Conservation (phyloP, 1,139 yeast species). For the Lodderomyces orthopsilosis region DNA sequence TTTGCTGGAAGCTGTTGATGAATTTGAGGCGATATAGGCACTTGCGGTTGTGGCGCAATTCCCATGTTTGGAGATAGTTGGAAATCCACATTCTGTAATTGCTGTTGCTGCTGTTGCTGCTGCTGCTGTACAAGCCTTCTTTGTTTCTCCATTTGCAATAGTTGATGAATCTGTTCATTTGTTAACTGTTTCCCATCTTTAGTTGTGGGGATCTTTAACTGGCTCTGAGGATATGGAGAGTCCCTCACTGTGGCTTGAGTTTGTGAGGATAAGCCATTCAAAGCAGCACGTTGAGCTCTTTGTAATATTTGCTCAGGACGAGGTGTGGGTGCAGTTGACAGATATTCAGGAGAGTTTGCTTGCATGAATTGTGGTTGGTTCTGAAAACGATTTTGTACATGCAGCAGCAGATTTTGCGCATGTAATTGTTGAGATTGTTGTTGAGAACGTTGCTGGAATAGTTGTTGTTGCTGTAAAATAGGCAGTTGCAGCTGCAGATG, state of each 20-base stretch:
- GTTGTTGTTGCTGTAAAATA: slow-evolving; percentile 1
- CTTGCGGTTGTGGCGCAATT: background rate
- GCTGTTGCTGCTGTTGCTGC: slow-evolving; percentile 18
- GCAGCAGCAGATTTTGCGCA: slow-evolving; percentile 1
- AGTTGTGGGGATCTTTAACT: slow-evolving; percentile 38
- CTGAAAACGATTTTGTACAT: slow-evolving; percentile 5
- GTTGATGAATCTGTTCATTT: slow-evolving; percentile 53
- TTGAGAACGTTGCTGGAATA: background rate
- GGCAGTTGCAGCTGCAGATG: slow-evolving; percentile 6
- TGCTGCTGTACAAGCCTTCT: slow-evolving; percentile 49
- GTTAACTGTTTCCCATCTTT: slow-evolving; percentile 56
- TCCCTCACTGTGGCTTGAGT: slow-evolving; percentile 3
- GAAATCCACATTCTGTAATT: slow-evolving; percentile 3
- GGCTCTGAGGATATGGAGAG: slow-evolving; percentile 1
- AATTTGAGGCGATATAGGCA: background rate
- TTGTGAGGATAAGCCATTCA: slow-evolving; percentile 3
- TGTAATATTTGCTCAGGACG: slow-evolving; percentile 2
- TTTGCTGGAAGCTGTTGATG: background rate
- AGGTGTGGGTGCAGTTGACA: background rate
- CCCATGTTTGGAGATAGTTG: background rate
- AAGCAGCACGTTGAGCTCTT: slow-evolving; percentile 4
- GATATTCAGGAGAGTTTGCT: background rate
- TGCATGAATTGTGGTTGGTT: slow-evolving; percentile 3
- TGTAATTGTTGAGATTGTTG: slow-evolving; percentile 3
- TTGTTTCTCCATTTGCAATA: slow-evolving; percentile 52